Percentiles rank a stretch among this genome's conserved stretches.
Evolutionary conservation across 139 green algal species (phyloP).

Genomic region (Chlamydomonas eustigma): DNA sequence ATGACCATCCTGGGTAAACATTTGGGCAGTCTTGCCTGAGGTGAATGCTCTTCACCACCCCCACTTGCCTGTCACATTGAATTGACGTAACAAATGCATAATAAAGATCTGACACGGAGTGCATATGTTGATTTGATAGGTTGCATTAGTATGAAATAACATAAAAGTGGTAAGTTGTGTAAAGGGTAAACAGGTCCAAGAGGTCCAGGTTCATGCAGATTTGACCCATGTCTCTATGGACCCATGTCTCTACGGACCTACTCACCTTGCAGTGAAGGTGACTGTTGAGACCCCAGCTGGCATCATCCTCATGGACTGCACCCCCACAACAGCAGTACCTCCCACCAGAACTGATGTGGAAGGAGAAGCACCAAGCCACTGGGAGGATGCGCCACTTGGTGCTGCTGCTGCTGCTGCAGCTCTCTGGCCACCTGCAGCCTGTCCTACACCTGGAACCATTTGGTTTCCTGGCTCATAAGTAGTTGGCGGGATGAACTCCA

Average conservation of each 20-base stretch:
- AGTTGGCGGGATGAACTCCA: too few relatives aligned
- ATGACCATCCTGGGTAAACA: neutral
- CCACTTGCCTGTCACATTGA: conserved; percentile 4
- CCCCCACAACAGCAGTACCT: neutral
- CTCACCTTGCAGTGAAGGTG: neutral
- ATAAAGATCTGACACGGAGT: too few relatives aligned
- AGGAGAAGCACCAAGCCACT: neutral
- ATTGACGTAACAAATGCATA: too few relatives aligned
- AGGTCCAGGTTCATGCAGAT: too few relatives aligned
- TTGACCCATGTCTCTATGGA: too few relatives aligned
- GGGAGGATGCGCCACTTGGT: neutral
- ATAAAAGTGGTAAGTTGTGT: too few relatives aligned
- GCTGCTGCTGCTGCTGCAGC: neutral
- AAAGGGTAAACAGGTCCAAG: too few relatives aligned
- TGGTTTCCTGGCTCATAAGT: too few relatives aligned
- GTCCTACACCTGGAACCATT: neutral
- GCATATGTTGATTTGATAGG: too few relatives aligned
- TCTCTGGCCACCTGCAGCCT: too few relatives aligned
- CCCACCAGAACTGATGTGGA: neutral
- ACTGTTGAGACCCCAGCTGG: neutral
- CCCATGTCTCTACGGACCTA: too few relatives aligned
- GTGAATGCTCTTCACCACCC: neutral
- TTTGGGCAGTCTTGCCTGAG: conserved; percentile 9
- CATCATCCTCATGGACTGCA: conserved; percentile 1
- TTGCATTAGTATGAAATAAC: too few relatives aligned